These are phyloP conservation scores for Solanum hybrid DNA, from an alignment of 305 asterid genomes.

Conservation along the genomic window DNA sequence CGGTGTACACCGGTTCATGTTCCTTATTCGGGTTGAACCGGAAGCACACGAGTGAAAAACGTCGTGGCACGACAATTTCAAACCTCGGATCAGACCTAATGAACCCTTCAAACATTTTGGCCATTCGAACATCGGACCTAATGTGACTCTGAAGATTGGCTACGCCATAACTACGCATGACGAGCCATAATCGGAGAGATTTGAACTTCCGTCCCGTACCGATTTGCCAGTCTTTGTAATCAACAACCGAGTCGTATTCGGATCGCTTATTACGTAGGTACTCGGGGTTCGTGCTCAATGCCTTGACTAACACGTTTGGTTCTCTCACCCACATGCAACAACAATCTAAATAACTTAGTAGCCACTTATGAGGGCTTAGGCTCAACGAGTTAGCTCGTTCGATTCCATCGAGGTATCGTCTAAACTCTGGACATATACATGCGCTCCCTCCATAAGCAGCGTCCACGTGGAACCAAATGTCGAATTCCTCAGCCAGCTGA, in stretches of 20 bases:
- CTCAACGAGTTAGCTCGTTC: constrained; percentile 23
- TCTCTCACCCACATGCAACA: constrained; percentile 23
- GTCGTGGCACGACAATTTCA: constrained; percentile 9
- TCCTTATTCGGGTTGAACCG: constrained; percentile 13
- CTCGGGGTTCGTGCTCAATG: constrained; percentile 20
- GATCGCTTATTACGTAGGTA: constrained; percentile 15
- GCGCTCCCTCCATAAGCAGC: constrained; percentile 27
- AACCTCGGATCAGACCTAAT: constrained; percentile 14
- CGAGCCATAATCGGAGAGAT: constrained; percentile 20
- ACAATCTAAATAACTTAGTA: constrained; percentile 22
- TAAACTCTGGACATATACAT: constrained; percentile 24
- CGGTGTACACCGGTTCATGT: neutral
- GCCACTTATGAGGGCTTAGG: constrained; percentile 26
- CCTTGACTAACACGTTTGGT: constrained; percentile 13
- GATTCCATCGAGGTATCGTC: constrained; percentile 16
- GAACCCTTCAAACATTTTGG: constrained; percentile 16
- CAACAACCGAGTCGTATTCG: constrained; percentile 14
- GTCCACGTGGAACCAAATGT: constrained; percentile 25
- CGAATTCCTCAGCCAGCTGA: constrained; percentile 3
- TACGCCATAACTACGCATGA: constrained; percentile 20
- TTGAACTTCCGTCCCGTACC: constrained; percentile 26
- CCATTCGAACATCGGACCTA: constrained; percentile 19
- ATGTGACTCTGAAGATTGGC: constrained; percentile 22
- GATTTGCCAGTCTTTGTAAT: constrained; percentile 25
- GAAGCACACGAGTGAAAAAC: constrained; percentile 17